Evolutionary conservation across 2,329 filamentous ascomycete species (phyloP).

Genomic region (Blumeria graminis): DNA sequence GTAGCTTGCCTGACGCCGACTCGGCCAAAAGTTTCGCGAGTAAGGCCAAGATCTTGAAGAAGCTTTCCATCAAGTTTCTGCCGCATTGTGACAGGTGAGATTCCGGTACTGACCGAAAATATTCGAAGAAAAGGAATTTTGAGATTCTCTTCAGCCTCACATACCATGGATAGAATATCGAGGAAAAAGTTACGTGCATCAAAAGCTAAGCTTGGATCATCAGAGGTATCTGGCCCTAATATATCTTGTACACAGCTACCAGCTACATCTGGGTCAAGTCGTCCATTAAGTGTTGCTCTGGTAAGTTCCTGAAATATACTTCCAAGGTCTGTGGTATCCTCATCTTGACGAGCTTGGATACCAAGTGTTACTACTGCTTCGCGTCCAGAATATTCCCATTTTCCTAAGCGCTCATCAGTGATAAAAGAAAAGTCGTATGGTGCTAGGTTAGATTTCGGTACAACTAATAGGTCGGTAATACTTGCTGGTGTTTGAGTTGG

Average conservation of each 20-base stretch:
- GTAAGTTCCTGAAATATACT: slow-evolving; percentile 69
- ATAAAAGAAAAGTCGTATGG: slow-evolving; percentile 51
- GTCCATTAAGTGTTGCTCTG: slow-evolving; percentile 44
- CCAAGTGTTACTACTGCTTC: slow-evolving; percentile 42
- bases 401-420: slow-evolving; percentile 39
- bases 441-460: slow-evolving; percentile 10
- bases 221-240: slow-evolving; percentile 29
- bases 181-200: slow-evolving; percentile 51
- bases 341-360: slow-evolving; percentile 35
- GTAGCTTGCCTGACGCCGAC: slow-evolving; percentile 77
- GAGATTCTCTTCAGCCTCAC: slow-evolving; percentile 38
- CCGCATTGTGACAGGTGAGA: slow-evolving; percentile 51
- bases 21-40: slow-evolving; percentile 62
- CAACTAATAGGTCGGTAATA: background rate
- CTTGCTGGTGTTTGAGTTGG: slow-evolving; percentile 9
- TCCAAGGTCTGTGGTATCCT: slow-evolving; percentile 44
- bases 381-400: slow-evolving; percentile 45
- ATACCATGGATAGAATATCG: slow-evolving; percentile 57
- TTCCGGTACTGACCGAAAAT: slow-evolving; percentile 47
- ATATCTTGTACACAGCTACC: slow-evolving; percentile 54
- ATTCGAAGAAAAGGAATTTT: slow-evolving; percentile 30
- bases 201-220: slow-evolving; percentile 24
- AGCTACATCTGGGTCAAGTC: slow-evolving; percentile 41
- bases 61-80: slow-evolving; percentile 59
- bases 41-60: slow-evolving; percentile 52